Evolutionary conservation across 1,284 basidiomycete genomes (phyloP), one percentile per base, ranked within the genome.

Genomic region (Tylopilus sp.): DNA sequence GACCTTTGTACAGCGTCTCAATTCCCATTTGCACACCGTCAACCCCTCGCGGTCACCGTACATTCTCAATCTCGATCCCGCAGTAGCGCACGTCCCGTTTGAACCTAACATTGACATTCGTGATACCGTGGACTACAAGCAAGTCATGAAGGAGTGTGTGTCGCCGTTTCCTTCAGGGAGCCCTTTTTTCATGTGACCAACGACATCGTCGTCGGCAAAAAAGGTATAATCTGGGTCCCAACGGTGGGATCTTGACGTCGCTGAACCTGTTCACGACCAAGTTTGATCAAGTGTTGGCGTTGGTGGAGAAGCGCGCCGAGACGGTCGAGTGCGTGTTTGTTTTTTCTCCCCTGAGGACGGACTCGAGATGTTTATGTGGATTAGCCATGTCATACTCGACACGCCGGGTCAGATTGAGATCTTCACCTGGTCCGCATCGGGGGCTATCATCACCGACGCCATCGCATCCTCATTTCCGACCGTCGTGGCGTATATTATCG

Each of bases 401-500:
- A 99, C 97, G 0, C 97, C 97, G 2, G 97, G 97, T 6, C 97
- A 99, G 71, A 99, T 99, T 61, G 97, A 99, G 71, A 99, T 99
- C 63, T 99, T 99, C 65, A 99, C 97, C 38, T 99, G 97, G 97
- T 97, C 94, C 0, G 97, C 97, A 1, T 97, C 94, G 26, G 97
- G 97, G 3, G 87, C 95, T 4, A 99, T 99, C 66, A 97, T 99
- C 60, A 99, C 97, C 16, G 95, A 98, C 65, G 92, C 97, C n/a
- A 78, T 99, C 28, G 96, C 96, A 0, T 90, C 91, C 10, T 84
- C 93, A 0, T 75, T 98, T 54, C 97, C 97, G 1, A 90, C 96
- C 0, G 91, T 95, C 21, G 85, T 99, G 33, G 97, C 95, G 11
- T 99, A 98, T 67, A 83, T 99, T 52, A 93, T 99, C 61, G 97